Percentiles rank a stretch among this genome's conserved stretches.
These are phyloP conservation scores for Pleurotus eryngii DNA, from an alignment of 768 basidiomycete species.

Conservation along the genomic window DNA sequence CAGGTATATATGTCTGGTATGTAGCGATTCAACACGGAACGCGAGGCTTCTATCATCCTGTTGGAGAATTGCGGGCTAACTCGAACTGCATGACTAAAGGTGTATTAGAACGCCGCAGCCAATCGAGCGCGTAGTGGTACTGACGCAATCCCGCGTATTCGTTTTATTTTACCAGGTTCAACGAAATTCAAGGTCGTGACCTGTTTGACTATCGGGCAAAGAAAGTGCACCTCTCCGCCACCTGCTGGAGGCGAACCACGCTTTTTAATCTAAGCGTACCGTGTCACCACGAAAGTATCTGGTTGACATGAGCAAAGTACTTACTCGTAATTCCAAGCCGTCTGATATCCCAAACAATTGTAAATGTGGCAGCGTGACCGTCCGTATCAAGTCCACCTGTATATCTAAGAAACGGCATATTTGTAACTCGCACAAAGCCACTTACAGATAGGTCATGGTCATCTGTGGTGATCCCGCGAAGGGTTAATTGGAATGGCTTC, in stretches of 20 bases:
- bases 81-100: constrained; percentile 83
- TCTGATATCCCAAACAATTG: constrained; percentile 89
- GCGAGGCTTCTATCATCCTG: constrained; percentile 92
- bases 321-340: constrained; percentile 82
- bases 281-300: not conserved
- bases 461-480: constrained; percentile 91
- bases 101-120: not conserved
- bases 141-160: constrained; percentile 94
- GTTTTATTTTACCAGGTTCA: constrained; percentile 86
- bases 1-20: constrained; percentile 97
- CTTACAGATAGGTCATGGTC: constrained; percentile 85
- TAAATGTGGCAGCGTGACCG: constrained; percentile 86
- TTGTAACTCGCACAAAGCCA: not conserved
- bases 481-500: constrained; percentile 72
- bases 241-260: constrained; percentile 90
- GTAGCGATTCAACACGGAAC: constrained; percentile 91
- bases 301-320: constrained; percentile 12
- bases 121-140: constrained; percentile 26
- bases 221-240: constrained; percentile 90
- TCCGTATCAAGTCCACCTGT: constrained; percentile 85
- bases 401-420: not conserved
- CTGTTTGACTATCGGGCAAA: constrained; percentile 90
- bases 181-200: constrained; percentile 92
- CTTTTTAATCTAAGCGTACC: constrained; percentile 71
- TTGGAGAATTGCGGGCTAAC: constrained; percentile 98